phyloP scores from a whole-genome alignment of 1,139 yeast species.

The Protomyces inouyei region DNA sequence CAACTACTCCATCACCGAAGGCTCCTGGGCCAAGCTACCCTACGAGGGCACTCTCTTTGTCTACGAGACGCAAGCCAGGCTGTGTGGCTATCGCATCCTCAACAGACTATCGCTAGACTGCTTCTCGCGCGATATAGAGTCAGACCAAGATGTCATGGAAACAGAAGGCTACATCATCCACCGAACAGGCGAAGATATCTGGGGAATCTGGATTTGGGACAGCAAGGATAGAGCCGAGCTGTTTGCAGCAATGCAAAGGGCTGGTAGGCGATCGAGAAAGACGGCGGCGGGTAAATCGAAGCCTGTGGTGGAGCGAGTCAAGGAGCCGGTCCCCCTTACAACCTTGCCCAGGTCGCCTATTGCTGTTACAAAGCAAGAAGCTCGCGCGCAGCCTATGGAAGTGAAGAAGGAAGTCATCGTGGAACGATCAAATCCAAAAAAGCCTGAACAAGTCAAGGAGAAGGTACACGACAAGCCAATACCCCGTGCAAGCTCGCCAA shows the following conservation, averaged over 20 bases:
- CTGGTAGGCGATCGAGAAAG: not conserved
- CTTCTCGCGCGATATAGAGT: conserved; percentile 6
- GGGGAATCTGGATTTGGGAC: conserved; percentile 27
- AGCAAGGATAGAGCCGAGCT: conserved; percentile 11
- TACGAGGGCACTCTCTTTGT: conserved; percentile 22
- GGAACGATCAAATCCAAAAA: not conserved
- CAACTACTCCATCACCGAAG: conserved; percentile 10
- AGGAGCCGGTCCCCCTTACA: not conserved
- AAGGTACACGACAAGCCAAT: not conserved
- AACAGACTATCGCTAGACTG: conserved; percentile 19
- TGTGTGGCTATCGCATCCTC: conserved; percentile 18
- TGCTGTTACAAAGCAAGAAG: not conserved
- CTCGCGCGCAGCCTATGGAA: not conserved
- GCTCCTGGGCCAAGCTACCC: conserved; percentile 17
- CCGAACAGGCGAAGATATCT: conserved; percentile 16
- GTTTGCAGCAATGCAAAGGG: conserved; percentile 11
- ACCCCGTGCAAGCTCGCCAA: not conserved
- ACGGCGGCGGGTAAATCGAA: not conserved
- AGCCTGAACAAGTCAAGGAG: not conserved
- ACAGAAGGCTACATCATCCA: conserved; percentile 24
- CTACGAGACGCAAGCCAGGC: conserved; percentile 7
- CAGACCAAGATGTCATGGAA: conserved; percentile 20
- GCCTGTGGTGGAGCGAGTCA: not conserved
- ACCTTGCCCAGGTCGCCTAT: not conserved
- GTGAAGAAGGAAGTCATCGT: not conserved